Base-by-base conservation (phyloP, 768 basidiomycete species). In the Russula sp. region DNA sequence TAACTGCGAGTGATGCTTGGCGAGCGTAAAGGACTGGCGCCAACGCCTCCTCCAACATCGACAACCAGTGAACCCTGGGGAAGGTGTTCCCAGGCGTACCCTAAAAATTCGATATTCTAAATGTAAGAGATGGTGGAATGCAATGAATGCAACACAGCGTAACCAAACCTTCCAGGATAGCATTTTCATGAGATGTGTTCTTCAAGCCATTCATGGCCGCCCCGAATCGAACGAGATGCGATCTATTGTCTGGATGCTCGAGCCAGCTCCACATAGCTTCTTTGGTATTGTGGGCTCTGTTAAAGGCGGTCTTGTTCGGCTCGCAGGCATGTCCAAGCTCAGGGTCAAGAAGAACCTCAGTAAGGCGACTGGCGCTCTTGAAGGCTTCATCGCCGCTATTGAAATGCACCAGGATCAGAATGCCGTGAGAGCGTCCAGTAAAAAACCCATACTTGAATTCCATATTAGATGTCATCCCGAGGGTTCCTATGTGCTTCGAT, bases 271-370 rank as follows among this genome's bases (percentile, higher is more conserved):
- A 63, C 9, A 63, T 22, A 16, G 24, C 32, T 7, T 30, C 62
- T 11, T 63, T 34, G 28, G 40, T 10, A 22, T 36, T 30, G 38
- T 24, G 28, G 11, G 56, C 62, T 48, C 38, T 55, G 40, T 50
- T 56, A n/a, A 63, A 14, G 26, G 62, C 44, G 8, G 62, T 22
- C 30, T 58, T 63, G 14, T 38, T 40, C 32, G 55, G 13, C 18
- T 50, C 48, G 13, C 11, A 11, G 6, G 48, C 20, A 22, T 56
- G 55, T n/a, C 44, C 62, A 16, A 40, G 10, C 10, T 54, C 56
- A 14, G 69, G 61, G 16, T 67, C 63, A 32, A 67, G 49, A 18
- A 75, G 38, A 2, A 63, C 52, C 42, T 74, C 72, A 1, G 65
- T 11, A 11, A 72, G 63, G 51, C 70, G 68, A 1, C 67, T 66